Evolutionary conservation across 768 basidiomycete genomes (phyloP).

Genomic region (Steccherinum ochraceum): DNA sequence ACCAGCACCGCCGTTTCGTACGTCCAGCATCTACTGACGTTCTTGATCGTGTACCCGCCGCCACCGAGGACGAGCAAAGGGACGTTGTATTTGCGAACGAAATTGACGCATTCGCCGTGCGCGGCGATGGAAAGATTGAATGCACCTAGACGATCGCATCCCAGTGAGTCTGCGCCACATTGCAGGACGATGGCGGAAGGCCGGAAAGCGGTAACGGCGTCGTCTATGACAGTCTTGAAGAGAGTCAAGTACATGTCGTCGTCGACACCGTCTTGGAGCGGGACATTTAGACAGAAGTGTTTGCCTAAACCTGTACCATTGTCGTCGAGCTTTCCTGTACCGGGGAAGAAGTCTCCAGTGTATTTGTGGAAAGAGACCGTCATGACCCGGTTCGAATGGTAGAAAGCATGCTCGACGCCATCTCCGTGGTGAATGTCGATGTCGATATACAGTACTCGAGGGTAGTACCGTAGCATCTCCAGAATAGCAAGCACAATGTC

Average conservation of each 20-base stretch:
- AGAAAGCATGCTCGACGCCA: slow-evolving; percentile 97
- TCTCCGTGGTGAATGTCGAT: slow-evolving; percentile 99
- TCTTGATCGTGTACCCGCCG: slow-evolving; percentile 95
- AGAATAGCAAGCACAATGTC: slow-evolving; percentile 94
- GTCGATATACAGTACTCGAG: slow-evolving; percentile 95
- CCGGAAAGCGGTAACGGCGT: slow-evolving; percentile 82
- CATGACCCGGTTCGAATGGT: slow-evolving; percentile 96
- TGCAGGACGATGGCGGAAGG: slow-evolving; percentile 91
- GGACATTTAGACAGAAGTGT: slow-evolving; percentile 93
- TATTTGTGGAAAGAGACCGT: slow-evolving; percentile 99
- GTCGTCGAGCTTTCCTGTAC: slow-evolving; percentile 94
- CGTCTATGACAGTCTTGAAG: slow-evolving; percentile 95
- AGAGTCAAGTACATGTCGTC: slow-evolving; percentile 94
- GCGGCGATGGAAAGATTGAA: slow-evolving; percentile 98
- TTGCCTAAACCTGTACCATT: slow-evolving; percentile 85
- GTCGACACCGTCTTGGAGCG: slow-evolving; percentile 92
- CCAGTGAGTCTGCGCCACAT: slow-evolving; percentile 95
- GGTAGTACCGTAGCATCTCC: slow-evolving; percentile 80
- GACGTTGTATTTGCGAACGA: slow-evolving; percentile 87
- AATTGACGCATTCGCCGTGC: slow-evolving; percentile 97
- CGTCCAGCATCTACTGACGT: slow-evolving; percentile 98
- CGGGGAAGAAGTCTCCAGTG: slow-evolving; percentile 97
- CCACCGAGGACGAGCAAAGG: slow-evolving; percentile 91
- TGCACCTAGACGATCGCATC: slow-evolving; percentile 90
- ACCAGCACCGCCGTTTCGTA: slow-evolving; percentile 95